Percentiles rank a stretch among this genome's conserved stretches.
These are phyloP conservation scores for Volvox reticuliferus DNA, from an alignment of 139 green algal genomes.

Conservation along the genomic window DNA sequence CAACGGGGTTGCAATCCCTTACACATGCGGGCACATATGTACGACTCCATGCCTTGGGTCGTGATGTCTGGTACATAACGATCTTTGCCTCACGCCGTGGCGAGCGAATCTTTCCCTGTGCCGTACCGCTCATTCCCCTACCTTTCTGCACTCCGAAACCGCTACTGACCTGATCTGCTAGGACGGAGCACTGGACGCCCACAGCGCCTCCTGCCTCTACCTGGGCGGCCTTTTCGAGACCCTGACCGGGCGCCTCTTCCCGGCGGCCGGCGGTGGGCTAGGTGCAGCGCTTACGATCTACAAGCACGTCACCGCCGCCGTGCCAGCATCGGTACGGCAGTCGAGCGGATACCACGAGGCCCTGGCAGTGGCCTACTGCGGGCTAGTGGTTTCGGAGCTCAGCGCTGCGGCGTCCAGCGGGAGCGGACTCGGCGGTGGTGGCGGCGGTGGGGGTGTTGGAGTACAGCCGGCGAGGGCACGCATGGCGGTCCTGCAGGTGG, in stretches of 20 bases:
- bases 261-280: slow-evolving; percentile 37
- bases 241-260: slow-evolving; percentile 35
- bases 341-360: slow-evolving; percentile 59
- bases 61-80: too few relatives aligned
- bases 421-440: not conserved
- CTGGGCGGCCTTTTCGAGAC: slow-evolving; percentile 28
- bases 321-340: slow-evolving; percentile 35
- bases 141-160: too few relatives aligned
- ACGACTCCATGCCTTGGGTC: too few relatives aligned
- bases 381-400: slow-evolving; percentile 59
- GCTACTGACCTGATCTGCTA: not conserved
- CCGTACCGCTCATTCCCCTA: too few relatives aligned
- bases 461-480: slow-evolving; percentile 5
- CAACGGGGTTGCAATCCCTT: too few relatives aligned
- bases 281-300: slow-evolving; percentile 59
- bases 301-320: slow-evolving; percentile 60
- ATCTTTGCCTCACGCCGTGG: too few relatives aligned
- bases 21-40: too few relatives aligned
- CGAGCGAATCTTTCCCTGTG: too few relatives aligned
- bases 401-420: slow-evolving; percentile 6
- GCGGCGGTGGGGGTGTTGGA: slow-evolving; percentile 7
- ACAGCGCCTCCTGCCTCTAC: slow-evolving; percentile 10
- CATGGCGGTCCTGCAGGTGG: slow-evolving; percentile 36
- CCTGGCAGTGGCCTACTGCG: slow-evolving; percentile 52
- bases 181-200: slow-evolving; percentile 22